Base-by-base conservation (phyloP, 1,284 basidiomycete genomes). In the Ustilago sp. region DNA sequence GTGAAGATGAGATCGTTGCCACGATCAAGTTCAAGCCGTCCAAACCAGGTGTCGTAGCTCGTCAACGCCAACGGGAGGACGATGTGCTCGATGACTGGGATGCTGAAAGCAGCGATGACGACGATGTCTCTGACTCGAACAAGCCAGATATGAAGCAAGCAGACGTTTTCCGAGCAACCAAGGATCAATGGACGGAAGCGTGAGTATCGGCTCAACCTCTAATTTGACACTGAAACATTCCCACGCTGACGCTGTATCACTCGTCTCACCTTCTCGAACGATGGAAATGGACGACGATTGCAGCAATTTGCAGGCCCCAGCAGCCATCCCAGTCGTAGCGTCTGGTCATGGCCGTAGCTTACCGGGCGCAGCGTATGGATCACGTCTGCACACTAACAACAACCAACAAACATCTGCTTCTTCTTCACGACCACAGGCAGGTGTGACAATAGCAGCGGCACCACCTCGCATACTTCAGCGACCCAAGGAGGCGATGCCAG, bases 71-170 rank as follows among this genome's bases (percentile, higher is more conserved):
- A 54, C 55, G 63, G 31, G 47, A 73, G 35, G 34, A 43, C 8
- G 62, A 74, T 0, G 69, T 71, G 0, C 51, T 68, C 17, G 75
- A 77, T 19, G 75, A 77, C 61, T 77, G 75, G 75, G 75, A 77
- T 13, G 75, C 71, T 11, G 71, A 74, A 13, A 77, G 71, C 38
- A 68, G 65, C 52, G 68, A 62, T 15, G 74, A 71, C 15, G 65
- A 57, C n/a, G n/a, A 15, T 6, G 17, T 1, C 32, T 32, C 23
- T 13, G 48, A 13, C 8, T 7, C 48, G 31, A 32, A 8, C 5
- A 35, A 47, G 9, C 7, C 43, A 45, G 43, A 45, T 45, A 6
- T 39, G 23, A 41, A 41, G 5, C 48, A 45, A 43, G 48, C 34
- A 12, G 75, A 77, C 31, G 67, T 69, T 17, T 77, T 77, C 52